Base-by-base conservation (phyloP, 495 filamentous ascomycete species). In the Penicillium riverlandense region DNA sequence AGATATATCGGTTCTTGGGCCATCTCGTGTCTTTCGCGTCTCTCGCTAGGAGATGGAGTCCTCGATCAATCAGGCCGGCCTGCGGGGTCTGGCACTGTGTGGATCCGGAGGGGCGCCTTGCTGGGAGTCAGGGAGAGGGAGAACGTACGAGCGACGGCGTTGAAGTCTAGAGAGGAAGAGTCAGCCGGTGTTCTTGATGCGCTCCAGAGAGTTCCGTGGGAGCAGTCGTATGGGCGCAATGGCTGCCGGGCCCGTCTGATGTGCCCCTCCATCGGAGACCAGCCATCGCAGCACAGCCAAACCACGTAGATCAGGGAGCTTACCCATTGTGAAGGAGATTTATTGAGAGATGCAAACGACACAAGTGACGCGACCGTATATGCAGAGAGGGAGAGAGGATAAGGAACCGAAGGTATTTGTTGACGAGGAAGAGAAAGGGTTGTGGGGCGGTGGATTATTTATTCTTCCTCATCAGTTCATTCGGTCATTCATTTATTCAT, bases 61-160 rank as follows among this genome's bases (percentile, higher is more conserved):
- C 22, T 22, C 22, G 22, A 22, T 22, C 4, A 22, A 22, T 22
- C 4, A 22, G 22, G 22, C 22, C 22, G 4, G 22, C 22, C 22
- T 3, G 22, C 15, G 22, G 22, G 22, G 22, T 22, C 22, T 22
- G 4, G 22, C 22, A 22, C 22, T 22, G 22, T 22, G 22, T 6
- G 22, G 22, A 22, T 4, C 6, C 6, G 15, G 15, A 4, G 4
- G 14, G 42, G 45, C 47, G 44, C 41, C 39, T 45, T 35, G 34
- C 22, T 28, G 27, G 27, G 15, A 29, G 37, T 16, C 11, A 35
- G 22, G 22, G 30, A 12, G 30, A 9, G 13, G 40, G 33, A 40
- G 22, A 39, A 75, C 78, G 55, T 70, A 83, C 79, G 63, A 52
- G 77, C 79, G 52, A 83, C 66, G 30, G 30, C 47, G 32, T 43